Base-by-base conservation (phyloP, 2,329 filamentous ascomycete species). In the Penicillium sp. region DNA sequence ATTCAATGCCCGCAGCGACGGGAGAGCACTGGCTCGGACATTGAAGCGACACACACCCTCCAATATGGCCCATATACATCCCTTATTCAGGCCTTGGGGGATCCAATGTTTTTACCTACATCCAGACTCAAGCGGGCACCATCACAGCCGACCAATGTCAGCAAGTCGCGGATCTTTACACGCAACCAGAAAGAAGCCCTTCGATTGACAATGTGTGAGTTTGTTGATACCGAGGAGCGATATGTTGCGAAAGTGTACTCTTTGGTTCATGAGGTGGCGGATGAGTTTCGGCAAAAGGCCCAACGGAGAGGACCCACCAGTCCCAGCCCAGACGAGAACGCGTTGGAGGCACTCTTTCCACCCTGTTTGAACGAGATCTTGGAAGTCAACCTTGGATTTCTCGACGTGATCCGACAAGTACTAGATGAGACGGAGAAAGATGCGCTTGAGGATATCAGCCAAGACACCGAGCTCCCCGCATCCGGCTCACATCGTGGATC, bases 191-290 rank as follows among this genome's bases (percentile, higher is more conserved):
- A 96, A 73, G 85, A 93, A 68, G 90, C 91, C 56, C 81, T 97
- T 68, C 88, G 93, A 44, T 90, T 93, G 77, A 94, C 97, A 76
- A 89, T 99, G 84, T 89, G 87, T 62, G 95, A 99, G 76, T 81
- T 98, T 62, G 87, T 97, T 37, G 91, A 96, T 71, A 99, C 95
- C 0, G 95, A 99, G 76, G 92, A 95, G 74, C 89, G 92, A 76
- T 99, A 98, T 77, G 92, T 99, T 45, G 85, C 86, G 70, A 97
- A 98, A 76, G 80, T 99, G 60, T 87, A 91, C 64, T 91, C 95
- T 68, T 80, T 99, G 63, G 90, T 97, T 45, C 88, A 91, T 65
- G 87, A 89, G 62, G 88, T 97, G 33, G 92, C 92, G 28, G 86
- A 88, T 58, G 91, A 96, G 64, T 93, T 96, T 70, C 88, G 91